phyloP scores from a whole-genome alignment of 2,329 filamentous ascomycete genomes.

The Sporothrix brunneoviolacea region DNA sequence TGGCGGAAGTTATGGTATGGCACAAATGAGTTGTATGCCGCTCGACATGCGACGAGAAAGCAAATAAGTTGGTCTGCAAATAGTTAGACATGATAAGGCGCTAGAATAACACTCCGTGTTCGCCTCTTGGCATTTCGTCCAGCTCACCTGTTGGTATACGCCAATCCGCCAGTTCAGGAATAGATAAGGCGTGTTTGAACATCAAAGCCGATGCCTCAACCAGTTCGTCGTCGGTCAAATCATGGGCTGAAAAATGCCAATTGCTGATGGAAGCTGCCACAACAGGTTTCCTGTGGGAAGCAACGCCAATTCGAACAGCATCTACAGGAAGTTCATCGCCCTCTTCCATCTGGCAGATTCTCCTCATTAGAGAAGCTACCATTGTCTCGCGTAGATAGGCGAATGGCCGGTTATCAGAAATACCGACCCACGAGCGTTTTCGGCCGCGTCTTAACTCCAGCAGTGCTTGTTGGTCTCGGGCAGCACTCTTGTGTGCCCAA shows the following conservation, averaged over 20 bases:
- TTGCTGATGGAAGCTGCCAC: conserved; percentile 65
- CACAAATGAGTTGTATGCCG: conserved; percentile 94
- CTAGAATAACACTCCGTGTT: conserved; percentile 2
- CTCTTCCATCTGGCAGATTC: conserved; percentile 65
- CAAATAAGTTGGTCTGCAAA: conserved; percentile 66
- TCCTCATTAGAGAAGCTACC: conserved; percentile 84
- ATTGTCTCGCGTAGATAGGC: conserved; percentile 87
- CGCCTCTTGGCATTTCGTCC: conserved; percentile 34
- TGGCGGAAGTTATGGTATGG: conserved; percentile 98
- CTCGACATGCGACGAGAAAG: conserved; percentile 81
- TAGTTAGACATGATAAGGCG: conserved; percentile 13
- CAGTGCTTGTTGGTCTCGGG: conserved; percentile 64
- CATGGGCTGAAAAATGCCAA: conserved; percentile 87
- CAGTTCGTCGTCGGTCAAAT: conserved; percentile 84
- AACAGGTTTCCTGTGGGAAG: conserved; percentile 54
- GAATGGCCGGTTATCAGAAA: conserved; percentile 78
- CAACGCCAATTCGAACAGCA: conserved; percentile 61
- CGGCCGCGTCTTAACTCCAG: conserved; percentile 66
- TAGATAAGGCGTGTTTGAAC: conserved; percentile 77
- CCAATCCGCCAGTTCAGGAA: conserved; percentile 77
- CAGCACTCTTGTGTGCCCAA: conserved; percentile 69
- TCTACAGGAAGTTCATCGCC: conserved; percentile 56
- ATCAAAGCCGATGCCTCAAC: conserved; percentile 80
- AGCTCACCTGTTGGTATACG: conserved; percentile 72
- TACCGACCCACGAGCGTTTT: conserved; percentile 87